Conservation (phyloP, 2,329 filamentous ascomycete genomes). For the Arthrobotrys pseudoclavata region DNA sequence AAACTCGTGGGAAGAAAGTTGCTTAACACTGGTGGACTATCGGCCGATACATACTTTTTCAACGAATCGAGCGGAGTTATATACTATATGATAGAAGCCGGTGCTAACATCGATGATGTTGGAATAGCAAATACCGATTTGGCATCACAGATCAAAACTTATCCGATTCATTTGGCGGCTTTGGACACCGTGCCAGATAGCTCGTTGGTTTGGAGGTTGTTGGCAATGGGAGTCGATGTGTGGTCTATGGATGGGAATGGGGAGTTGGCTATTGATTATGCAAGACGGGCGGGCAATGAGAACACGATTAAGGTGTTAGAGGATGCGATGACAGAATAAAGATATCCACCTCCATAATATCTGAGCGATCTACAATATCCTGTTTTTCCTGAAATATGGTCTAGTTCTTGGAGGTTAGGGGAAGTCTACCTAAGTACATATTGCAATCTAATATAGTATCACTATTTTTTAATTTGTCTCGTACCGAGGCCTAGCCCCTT, state of each 20-base stretch:
- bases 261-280: conserved; percentile 31
- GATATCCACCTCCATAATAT: not conserved
- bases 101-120: not conserved
- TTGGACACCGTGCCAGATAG: not conserved
- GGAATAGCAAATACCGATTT: conserved; percentile 35
- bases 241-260: conserved; percentile 36
- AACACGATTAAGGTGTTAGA: not conserved
- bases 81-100: conserved; percentile 19
- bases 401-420: too few species aligned
- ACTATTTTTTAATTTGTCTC: too few species aligned
- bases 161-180: conserved; percentile 38
- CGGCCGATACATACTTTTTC: conserved; percentile 14
- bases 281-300: conserved; percentile 5
- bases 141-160: conserved; percentile 21
- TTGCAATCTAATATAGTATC: too few species aligned
- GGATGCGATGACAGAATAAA: not conserved
- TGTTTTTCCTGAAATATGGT: too few species aligned
- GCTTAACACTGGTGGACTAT: not conserved
- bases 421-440: too few species aligned
- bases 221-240: conserved; percentile 9
- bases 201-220: not conserved
- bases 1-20: not conserved
- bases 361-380: too few species aligned
- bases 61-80: conserved; percentile 11
- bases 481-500: too few species aligned